Evolutionary conservation across 1,284 basidiomycete species (phyloP), one percentile per base, ranked within the genome.

Genomic region (Apiotrichum siamense): DNA sequence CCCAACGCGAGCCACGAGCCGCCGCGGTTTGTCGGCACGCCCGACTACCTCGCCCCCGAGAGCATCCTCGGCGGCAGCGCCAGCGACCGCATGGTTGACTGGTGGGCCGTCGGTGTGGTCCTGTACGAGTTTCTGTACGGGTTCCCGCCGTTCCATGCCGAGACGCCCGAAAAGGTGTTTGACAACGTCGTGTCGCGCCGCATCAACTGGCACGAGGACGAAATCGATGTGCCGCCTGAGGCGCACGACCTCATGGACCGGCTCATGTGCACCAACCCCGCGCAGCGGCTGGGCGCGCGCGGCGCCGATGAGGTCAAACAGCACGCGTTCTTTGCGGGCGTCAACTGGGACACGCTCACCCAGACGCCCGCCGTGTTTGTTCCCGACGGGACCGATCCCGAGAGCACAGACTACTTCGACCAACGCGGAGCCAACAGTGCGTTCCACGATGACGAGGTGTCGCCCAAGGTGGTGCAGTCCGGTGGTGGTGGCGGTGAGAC

Each of bases 351-450:
- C 49, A 86, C 87, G 51, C 83, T 98, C 53, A 88, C 88, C 4
- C 84, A 83, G 9, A 83, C 83, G 4, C 87, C 92, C 66, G 92
- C 93, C 20, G 89, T 88, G 23, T 98, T 99, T 75, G 92, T 98
- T 44, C 96, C 96, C 38, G 87, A 93, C 66, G 83, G 96, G 31
- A 83, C 86, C 10, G 94, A 98, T 72, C 91, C 92, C 0, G 94
- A 97, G 74, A 96, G 90, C 23, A 99, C 96, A 13, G 96, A 98
- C 72, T 99, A 99, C 77, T 99, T 99, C 65, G 96, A 99, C 74
- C 82, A 91, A 53, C 85, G 96, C 26, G 96, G 96, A 0, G 73
- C 73, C 9, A 58, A 60, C 7, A 56, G 61, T 21, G 54, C 52
- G 0, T 69, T 70, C 59, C 65, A 67, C 15, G 69, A 71, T 38